Conservation (phyloP, 306 rosid genomes). For the Ormosia semicastrata region DNA sequence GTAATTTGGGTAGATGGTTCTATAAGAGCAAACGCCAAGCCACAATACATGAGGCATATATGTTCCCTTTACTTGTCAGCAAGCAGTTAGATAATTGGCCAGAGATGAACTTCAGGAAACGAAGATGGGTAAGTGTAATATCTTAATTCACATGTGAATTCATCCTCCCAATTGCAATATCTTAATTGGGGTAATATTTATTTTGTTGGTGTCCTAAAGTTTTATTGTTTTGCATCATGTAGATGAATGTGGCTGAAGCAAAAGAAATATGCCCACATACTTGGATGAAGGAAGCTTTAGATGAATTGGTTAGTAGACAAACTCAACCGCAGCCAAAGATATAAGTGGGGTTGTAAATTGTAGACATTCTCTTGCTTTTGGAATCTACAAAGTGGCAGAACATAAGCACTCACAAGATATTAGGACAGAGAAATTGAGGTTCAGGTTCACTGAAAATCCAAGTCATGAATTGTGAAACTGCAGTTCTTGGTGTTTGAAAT, state of each 20-base stretch:
- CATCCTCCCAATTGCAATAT: slow-evolving; percentile 1
- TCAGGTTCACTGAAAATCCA: background rate
- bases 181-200: background rate
- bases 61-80: slow-evolving; percentile 81
- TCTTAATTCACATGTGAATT: background rate
- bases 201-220: slow-evolving; percentile 33
- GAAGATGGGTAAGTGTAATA: slow-evolving; percentile 73
- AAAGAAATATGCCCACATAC: slow-evolving; percentile 75
- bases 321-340: slow-evolving; percentile 17
- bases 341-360: slow-evolving; percentile 29
- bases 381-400: slow-evolving; percentile 21
- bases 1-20: slow-evolving; percentile 61
- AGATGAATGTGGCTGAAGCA: slow-evolving; percentile 76
- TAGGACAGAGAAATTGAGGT: slow-evolving; percentile 23
- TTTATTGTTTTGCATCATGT: slow-evolving; percentile 33
- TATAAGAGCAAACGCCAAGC: slow-evolving; percentile 82
- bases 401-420: slow-evolving; percentile 11
- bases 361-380: slow-evolving; percentile 23
- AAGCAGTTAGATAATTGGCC: slow-evolving; percentile 78
- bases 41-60: slow-evolving; percentile 57
- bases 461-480: slow-evolving; percentile 2
- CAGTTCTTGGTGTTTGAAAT: background rate
- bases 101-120: slow-evolving; percentile 57
- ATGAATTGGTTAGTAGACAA: slow-evolving; percentile 50
- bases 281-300: slow-evolving; percentile 94